Base-by-base conservation (phyloP, 306 rosid genomes). In the Senna tora region DNA sequence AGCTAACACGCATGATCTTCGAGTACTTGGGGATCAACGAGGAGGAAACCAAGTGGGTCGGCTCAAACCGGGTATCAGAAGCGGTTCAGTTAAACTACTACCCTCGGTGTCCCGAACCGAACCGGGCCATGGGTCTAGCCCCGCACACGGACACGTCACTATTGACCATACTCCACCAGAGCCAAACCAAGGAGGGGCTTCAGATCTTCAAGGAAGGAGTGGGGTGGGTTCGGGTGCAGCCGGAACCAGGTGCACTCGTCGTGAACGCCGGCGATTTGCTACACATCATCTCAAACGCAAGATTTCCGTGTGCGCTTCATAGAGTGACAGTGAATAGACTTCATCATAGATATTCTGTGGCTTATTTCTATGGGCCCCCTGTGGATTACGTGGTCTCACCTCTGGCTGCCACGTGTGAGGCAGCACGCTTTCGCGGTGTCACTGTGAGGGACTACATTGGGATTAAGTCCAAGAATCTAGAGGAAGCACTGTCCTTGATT, bases 81-180 rank as follows among this genome's bases (percentile, higher is more conserved):
- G 88, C 86, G 5, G 54, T 88, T 32, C 97, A 91, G 75, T 57
- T 91, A 7, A 91, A 91, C 60, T 83, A 74, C 45, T 91, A 88
- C 83, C 97, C 97, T 0, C 13, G 58, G 1, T 88, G 95, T 57
- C 97, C 95, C 0, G 94, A 91, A 9, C 95, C 97, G 0, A 69
- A 42, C 65, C 81, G 90, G 11, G 86, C 86, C 25, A 85, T 88
- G 90, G 97, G 97, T 17, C 55, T 91, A 17, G 95, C 92, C 30
- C 90, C 91, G 0, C 97, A 91, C 73, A 91, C 92, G 0, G 97
- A 91, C 89, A 88, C 95, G 0, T 86, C 84, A 15, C 75, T 91
- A 0, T 3, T 91, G 11, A 91, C 97, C 16, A 62, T 91, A 25
- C 77, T 91, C 50, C 88, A 88, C 68, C 92, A 85, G 56, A 80